Conservation (phyloP, 495 filamentous ascomycete species). For the Apodospora peruviana region DNA sequence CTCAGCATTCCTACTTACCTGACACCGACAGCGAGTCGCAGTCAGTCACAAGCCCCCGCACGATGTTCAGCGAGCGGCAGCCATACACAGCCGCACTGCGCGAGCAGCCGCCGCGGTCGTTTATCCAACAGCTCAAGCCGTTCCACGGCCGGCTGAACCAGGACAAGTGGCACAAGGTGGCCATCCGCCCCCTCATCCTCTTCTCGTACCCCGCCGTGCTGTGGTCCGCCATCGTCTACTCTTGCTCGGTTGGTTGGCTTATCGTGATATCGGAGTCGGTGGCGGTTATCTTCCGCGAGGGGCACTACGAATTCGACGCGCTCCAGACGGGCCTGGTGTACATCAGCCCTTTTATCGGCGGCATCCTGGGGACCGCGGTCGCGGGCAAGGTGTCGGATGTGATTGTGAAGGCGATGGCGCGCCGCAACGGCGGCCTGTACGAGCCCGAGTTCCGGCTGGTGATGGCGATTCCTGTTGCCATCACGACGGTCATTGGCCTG, state of each 20-base stretch:
- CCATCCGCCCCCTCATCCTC: constrained; percentile 73
- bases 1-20: not conserved
- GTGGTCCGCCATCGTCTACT: constrained; percentile 84
- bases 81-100: constrained; percentile 59
- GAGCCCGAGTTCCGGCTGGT: constrained; percentile 93
- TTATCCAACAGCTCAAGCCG: constrained; percentile 60
- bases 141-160: constrained; percentile 72
- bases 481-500: constrained; percentile 77
- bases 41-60: constrained; percentile 17
- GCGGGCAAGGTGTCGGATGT: constrained; percentile 86
- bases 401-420: constrained; percentile 71
- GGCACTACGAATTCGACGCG: constrained; percentile 70
- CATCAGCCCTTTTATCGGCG: constrained; percentile 83
- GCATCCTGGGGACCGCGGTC: constrained; percentile 81
- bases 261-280: constrained; percentile 88
- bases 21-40: constrained; percentile 35
- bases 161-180: constrained; percentile 74
- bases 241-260: constrained; percentile 89
- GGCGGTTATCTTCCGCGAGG: constrained; percentile 65
- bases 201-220: constrained; percentile 85
- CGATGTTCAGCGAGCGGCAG: constrained; percentile 8
- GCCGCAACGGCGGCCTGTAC: constrained; percentile 86
- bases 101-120: constrained; percentile 57
- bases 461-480: constrained; percentile 77
- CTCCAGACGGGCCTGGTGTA: constrained; percentile 83